Evolutionary conservation across 2,329 filamentous ascomycete species (phyloP).

Genomic region (Pseudogymnoascus sp.): DNA sequence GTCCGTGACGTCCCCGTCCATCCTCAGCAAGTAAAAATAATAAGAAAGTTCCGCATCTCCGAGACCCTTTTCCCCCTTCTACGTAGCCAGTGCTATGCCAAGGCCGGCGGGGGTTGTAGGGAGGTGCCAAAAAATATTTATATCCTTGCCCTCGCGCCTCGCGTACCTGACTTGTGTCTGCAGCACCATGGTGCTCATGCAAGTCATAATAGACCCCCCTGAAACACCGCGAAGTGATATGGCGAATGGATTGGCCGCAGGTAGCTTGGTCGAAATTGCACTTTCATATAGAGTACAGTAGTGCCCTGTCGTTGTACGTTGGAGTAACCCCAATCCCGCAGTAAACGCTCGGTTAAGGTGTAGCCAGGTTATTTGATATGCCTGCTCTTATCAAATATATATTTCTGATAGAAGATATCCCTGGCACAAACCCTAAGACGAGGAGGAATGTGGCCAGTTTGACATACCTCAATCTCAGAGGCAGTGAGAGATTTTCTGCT

Average conservation of each 20-base stretch:
- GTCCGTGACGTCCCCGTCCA: no score
- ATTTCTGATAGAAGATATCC: slow-evolving; percentile 4
- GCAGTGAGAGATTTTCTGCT: background rate
- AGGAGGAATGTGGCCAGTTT: background rate
- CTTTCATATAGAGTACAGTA: slow-evolving; percentile 4
- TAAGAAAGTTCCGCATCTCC: background rate
- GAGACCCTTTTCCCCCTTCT: background rate
- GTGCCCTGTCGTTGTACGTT: background rate
- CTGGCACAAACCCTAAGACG: background rate
- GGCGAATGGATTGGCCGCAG: background rate
- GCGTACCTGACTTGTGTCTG: slow-evolving; percentile 4
- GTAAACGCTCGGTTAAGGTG: background rate
- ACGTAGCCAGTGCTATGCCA: background rate
- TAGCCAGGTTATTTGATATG: background rate
- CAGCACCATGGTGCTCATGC: background rate
- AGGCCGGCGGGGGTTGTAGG: background rate
- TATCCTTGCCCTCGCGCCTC: background rate
- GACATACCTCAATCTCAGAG: background rate
- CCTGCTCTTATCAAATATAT: background rate
- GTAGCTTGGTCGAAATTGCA: background rate
- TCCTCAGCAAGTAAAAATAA: background rate
- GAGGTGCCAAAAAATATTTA: background rate
- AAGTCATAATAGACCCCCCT: background rate
- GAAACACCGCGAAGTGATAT: background rate
- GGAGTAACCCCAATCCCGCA: background rate